Evolutionary conservation across 306 rosid genomes (phyloP).

Genomic region (Calophaca sinica): DNA sequence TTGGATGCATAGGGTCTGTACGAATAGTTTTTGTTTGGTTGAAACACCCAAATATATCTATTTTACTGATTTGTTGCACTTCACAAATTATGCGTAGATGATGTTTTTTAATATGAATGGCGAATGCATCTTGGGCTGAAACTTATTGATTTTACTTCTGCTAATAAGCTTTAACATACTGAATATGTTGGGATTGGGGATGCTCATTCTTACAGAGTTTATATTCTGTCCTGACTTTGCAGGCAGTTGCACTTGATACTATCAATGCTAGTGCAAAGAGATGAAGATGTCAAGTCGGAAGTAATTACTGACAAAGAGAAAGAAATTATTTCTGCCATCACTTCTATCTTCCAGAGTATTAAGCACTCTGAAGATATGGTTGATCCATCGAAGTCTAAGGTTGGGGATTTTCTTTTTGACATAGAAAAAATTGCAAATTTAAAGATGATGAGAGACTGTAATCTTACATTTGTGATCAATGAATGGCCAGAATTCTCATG

Average conservation of each 20-base stretch:
- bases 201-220: conserved; percentile 35
- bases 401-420: conserved; percentile 42
- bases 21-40: conserved; percentile 12
- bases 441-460: conserved; percentile 27
- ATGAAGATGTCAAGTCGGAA: conserved; percentile 82
- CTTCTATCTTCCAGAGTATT: conserved; percentile 79
- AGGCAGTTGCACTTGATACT: conserved; percentile 86
- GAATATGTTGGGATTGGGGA: conserved; percentile 25
- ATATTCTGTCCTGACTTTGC: conserved; percentile 48
- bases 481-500: conserved; percentile 86
- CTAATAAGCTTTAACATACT: conserved; percentile 31
- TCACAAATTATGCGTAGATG: background rate
- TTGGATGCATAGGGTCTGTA: background rate
- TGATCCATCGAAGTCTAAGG: conserved; percentile 87
- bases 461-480: conserved; percentile 50
- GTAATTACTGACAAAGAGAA: conserved; percentile 56
- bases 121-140: conserved; percentile 27
- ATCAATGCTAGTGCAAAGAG: conserved; percentile 80
- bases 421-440: conserved; percentile 27
- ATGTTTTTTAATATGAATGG: conserved; percentile 26
- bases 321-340: conserved; percentile 63
- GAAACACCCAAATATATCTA: conserved; percentile 33
- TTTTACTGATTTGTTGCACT: conserved; percentile 32
- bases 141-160: conserved; percentile 24
- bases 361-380: conserved; percentile 78